These are phyloP conservation scores for Suhomyces sp. DNA, from an alignment of 805 yeast genomes.

Conservation along the genomic window DNA sequence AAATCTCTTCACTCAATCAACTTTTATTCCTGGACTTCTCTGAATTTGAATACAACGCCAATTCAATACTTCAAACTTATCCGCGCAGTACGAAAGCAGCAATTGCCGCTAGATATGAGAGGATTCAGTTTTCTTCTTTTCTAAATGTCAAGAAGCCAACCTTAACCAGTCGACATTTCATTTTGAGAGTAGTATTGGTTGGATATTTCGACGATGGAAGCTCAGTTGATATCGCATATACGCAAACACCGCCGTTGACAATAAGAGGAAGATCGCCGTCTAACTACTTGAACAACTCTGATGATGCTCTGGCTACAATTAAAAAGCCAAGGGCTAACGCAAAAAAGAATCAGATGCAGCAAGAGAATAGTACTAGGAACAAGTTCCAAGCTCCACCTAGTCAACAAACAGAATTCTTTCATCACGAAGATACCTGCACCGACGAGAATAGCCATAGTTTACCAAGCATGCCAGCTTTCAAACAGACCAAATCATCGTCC, in stretches of 20 bases:
- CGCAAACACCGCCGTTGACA: conserved; percentile 55
- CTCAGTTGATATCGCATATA: conserved; percentile 14
- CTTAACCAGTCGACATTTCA: conserved; percentile 11
- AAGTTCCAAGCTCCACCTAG: not conserved
- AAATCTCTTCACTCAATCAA: conserved; percentile 15
- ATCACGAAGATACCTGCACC: not conserved
- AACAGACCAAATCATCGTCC: not conserved
- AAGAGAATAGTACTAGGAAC: not conserved
- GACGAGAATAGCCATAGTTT: not conserved
- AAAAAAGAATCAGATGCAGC: not conserved
- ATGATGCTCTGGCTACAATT: not conserved
- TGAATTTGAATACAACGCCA: not conserved
- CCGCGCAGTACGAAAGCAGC: conserved; percentile 5
- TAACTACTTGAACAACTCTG: conserved; percentile 33
- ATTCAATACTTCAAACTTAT: conserved; percentile 8
- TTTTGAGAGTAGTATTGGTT: conserved; percentile 15
- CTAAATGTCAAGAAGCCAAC: conserved; percentile 1
- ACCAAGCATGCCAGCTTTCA: not conserved
- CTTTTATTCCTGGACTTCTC: conserved; percentile 14
- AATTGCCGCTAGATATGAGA: conserved; percentile 21
- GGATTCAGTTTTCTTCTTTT: conserved; percentile 19
- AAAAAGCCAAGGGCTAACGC: not conserved
- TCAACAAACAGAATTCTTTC: not conserved
- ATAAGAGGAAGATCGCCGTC: conserved; percentile 68
- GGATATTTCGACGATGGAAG: conserved; percentile 11